Base-by-base conservation (phyloP, 2,329 filamentous ascomycete genomes). In the Endoconidiophora polonica region DNA sequence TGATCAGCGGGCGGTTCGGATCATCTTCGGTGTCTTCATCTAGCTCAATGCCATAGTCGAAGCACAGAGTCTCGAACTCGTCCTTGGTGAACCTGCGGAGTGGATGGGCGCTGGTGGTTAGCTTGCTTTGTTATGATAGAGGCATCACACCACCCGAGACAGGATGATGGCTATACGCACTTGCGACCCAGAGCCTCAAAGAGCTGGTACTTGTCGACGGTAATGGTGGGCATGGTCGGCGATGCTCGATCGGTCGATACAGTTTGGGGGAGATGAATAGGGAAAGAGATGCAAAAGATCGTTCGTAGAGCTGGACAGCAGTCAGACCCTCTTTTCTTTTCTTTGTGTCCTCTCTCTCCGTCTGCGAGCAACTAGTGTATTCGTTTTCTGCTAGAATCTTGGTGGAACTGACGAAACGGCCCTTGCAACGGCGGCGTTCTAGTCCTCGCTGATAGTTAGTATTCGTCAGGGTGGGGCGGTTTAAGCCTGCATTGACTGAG, bases 1-100 rank as follows among this genome's bases (percentile, higher is more conserved):
- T 74, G 59, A 84, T 74, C 52, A 83, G 69, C 29, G 84, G 83
- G 44, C 85, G 73, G 56, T 86, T 79, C 24, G 49, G 18, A 52
- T 77, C 73, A 59, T 85, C 73, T 58, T 86, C 82, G 46, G 85
- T 91, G 65, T 98, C 91, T 70, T 96, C 90, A 69, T 98, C 91
- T 58, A 98, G 77, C 67, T 98, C 91, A 63, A 98, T 93, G 54
- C 88, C 88, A 63, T 94, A 98, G 61, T 98, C 90, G 74, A 98
- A 98, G 68, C 91, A 96, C 58, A 98, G 74, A 62, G 94, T 84
- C 66, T 98, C 91, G 62, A 98, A 98, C 62, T 94, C 86, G 60
- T 94, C 79, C 56, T 86, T 91, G 50, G 90, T 94, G 66, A 85
- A 90, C 58, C 83, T 88, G 54, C 39, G 29, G 40, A 29, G 49